A percentile compares a stretch with the other conserved stretches of the same genome.
Evolutionary conservation across 768 basidiomycete genomes (phyloP).

Genomic region (Russula foetens): DNA sequence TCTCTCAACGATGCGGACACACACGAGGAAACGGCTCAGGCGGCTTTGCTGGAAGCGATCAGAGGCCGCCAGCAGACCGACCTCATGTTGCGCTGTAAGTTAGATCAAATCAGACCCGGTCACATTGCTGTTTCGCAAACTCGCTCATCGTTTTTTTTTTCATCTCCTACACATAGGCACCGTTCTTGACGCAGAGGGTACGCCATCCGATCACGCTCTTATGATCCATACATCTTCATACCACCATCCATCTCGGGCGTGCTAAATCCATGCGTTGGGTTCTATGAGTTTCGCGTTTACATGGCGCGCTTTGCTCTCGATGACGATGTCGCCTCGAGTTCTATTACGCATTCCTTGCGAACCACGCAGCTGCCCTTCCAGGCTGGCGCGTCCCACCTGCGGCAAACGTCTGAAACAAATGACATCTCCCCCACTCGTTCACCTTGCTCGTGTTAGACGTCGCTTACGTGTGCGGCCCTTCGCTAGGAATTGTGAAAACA

Average conservation of each 20-base stretch:
- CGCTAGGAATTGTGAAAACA: slow-evolving; percentile 72
- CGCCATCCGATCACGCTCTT: slow-evolving; percentile 14
- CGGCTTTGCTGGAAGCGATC: slow-evolving; percentile 74
- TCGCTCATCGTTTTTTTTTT: not conserved
- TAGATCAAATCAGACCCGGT: not conserved
- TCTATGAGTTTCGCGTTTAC: not conserved
- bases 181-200: slow-evolving; percentile 77
- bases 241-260: slow-evolving; percentile 3
- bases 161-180: slow-evolving; percentile 54
- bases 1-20: slow-evolving; percentile 22
- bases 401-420: not conserved
- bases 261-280: slow-evolving; percentile 24
- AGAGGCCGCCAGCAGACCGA: slow-evolving; percentile 84
- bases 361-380: slow-evolving; percentile 3
- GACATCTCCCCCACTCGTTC: not conserved
- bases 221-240: not conserved
- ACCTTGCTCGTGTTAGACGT: slow-evolving; percentile 7
- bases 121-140: slow-evolving; percentile 21
- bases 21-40: slow-evolving; percentile 64
- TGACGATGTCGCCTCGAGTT: slow-evolving; percentile 6
- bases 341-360: slow-evolving; percentile 8
- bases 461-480: slow-evolving; percentile 21
- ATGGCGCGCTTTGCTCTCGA: not conserved
- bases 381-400: not conserved
- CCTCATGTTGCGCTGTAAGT: slow-evolving; percentile 85